Evolutionary conservation across 257 asterid species (phyloP).

Genomic region (Linderniella brevidens): DNA sequence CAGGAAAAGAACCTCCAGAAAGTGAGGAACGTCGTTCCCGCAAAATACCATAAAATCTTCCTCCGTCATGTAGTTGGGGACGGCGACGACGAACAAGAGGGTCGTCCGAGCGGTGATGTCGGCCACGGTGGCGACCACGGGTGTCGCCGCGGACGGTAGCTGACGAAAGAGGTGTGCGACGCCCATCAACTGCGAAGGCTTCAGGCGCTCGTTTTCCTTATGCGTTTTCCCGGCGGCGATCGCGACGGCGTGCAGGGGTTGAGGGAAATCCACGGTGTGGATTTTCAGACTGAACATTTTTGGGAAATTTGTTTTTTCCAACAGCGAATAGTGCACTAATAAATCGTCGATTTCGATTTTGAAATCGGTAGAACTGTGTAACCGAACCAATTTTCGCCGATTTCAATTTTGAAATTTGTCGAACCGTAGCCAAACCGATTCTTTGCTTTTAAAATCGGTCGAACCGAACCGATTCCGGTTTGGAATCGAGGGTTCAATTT

Average conservation of each 20-base stretch:
- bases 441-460: too few species aligned
- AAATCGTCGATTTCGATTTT: too few species aligned
- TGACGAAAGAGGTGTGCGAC: slow-evolving; percentile 80
- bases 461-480: too few species aligned
- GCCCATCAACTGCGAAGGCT: slow-evolving; percentile 58
- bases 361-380: too few species aligned
- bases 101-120: slow-evolving; percentile 40
- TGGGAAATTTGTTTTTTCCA: too few species aligned
- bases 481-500: too few species aligned
- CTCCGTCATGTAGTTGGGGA: slow-evolving; percentile 55
- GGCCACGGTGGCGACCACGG: slow-evolving; percentile 20
- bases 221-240: slow-evolving; percentile 18
- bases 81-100: slow-evolving; percentile 68
- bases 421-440: too few species aligned
- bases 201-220: slow-evolving; percentile 6
- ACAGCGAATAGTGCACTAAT: too few species aligned
- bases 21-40: slow-evolving; percentile 38
- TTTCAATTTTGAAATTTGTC: too few species aligned
- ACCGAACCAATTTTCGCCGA: too few species aligned
- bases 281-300: slow-evolving; percentile 72
- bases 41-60: slow-evolving; percentile 78
- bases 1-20: slow-evolving; percentile 48
- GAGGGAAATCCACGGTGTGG: slow-evolving; percentile 77
- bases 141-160: slow-evolving; percentile 30
- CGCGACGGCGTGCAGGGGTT: slow-evolving; percentile 31